Evolutionary conservation across 2,329 filamentous ascomycete species (phyloP).

Genomic region (Pseudopithomyces maydicus): DNA sequence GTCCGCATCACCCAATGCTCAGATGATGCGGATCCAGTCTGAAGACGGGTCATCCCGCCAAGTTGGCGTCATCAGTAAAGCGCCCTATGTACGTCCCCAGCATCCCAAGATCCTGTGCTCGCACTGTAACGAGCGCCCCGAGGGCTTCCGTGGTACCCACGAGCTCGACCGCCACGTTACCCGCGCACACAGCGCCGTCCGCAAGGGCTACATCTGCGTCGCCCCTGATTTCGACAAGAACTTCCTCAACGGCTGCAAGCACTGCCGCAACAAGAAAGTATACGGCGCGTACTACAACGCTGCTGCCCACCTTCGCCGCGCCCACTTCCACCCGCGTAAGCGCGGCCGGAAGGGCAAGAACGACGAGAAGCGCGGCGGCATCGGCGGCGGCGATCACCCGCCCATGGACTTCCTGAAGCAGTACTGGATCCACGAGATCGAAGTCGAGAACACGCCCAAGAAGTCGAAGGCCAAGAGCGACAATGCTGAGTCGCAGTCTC

Average conservation of each 20-base stretch:
- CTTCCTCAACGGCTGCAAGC: constrained; percentile 81
- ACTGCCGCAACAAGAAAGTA: constrained; percentile 74
- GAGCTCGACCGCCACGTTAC: constrained; percentile 64
- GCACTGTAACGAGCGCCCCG: constrained; percentile 72
- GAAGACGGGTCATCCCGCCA: constrained; percentile 60
- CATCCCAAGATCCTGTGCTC: constrained; percentile 74
- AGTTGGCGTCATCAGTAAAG: constrained; percentile 57
- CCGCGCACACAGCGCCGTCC: constrained; percentile 67
- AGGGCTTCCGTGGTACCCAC: constrained; percentile 85
- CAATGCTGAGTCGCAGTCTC: constrained; percentile 16
- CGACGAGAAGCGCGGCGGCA: constrained; percentile 64
- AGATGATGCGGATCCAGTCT: constrained; percentile 58
- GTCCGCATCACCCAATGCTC: constrained; percentile 46
- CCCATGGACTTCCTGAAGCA: constrained; percentile 65
- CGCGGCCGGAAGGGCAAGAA: constrained; percentile 62
- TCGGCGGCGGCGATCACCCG: constrained; percentile 65
- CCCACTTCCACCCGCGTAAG: constrained; percentile 79
- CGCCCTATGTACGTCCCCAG: constrained; percentile 66
- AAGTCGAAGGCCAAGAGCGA: not conserved
- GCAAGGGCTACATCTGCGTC: constrained; percentile 67
- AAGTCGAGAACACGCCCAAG: constrained; percentile 46
- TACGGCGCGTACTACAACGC: constrained; percentile 96
- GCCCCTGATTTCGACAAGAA: constrained; percentile 63
- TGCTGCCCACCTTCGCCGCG: constrained; percentile 83
- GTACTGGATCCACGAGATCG: constrained; percentile 63